These are phyloP conservation scores for Rhododendron vialii DNA, from an alignment of 148 eudicot genomes.

Conservation along the genomic window DNA sequence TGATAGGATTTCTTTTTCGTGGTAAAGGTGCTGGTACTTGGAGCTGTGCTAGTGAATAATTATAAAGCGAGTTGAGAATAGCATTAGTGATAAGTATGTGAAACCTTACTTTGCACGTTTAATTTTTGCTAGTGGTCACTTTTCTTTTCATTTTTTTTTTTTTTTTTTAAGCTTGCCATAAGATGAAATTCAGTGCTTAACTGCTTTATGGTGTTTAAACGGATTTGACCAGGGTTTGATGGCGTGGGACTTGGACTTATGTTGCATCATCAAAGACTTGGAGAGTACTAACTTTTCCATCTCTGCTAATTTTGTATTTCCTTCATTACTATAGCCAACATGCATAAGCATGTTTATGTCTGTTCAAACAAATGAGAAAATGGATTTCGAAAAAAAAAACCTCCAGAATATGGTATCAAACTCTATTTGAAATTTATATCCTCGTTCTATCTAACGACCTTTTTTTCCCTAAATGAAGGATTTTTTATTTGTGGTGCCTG, in stretches of 20 bases:
- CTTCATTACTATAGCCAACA: not conserved
- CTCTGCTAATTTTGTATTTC: not conserved
- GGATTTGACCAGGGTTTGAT: slow-evolving; percentile 44
- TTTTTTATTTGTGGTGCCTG: slow-evolving; percentile 58
- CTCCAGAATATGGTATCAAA: not conserved
- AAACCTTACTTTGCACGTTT: not conserved
- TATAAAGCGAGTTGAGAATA: not conserved
- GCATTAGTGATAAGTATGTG: not conserved
- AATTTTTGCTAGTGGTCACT: not conserved
- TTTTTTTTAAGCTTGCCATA: not conserved
- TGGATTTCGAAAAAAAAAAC: not conserved
- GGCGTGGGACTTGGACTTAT: slow-evolving; percentile 66
- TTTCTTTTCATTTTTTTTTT: not conserved
- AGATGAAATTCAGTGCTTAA: not conserved
- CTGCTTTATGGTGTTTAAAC: not conserved
- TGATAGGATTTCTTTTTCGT: too few relatives aligned
- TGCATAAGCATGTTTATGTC: not conserved
- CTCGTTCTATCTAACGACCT: slow-evolving; percentile 3
- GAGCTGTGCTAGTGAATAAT: not conserved
- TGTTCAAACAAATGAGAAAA: not conserved
- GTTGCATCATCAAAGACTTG: slow-evolving; percentile 54
- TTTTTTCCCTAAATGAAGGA: slow-evolving; percentile 30
- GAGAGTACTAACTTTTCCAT: slow-evolving; percentile 44
- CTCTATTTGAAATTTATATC: not conserved
- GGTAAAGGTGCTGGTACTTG: not conserved